Conservation (phyloP, 2,329 filamentous ascomycete species). For the Chaetomiaceae sp. region DNA sequence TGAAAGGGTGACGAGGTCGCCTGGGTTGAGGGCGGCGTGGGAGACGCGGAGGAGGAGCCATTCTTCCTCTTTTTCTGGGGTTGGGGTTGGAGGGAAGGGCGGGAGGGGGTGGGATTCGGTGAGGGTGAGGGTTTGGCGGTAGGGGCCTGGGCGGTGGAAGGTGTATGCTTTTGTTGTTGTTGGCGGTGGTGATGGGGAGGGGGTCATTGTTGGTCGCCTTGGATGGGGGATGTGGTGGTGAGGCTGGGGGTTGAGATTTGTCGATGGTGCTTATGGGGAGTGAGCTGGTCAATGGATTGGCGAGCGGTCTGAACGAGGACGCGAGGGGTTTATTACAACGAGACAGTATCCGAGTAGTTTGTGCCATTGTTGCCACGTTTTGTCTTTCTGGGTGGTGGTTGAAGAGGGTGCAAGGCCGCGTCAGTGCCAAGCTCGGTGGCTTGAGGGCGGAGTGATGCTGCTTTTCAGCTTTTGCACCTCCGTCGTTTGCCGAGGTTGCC, state of each 20-base stretch:
- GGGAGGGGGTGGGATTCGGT: slow-evolving; percentile 15
- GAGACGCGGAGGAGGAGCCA: slow-evolving; percentile 31
- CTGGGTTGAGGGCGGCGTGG: slow-evolving; percentile 36
- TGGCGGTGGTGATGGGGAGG: background rate
- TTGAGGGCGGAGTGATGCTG: too few species aligned
- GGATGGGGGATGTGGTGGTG: background rate
- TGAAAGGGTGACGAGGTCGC: slow-evolving; percentile 32
- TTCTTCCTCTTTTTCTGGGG: slow-evolving; percentile 18
- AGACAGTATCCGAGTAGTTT: too few species aligned
- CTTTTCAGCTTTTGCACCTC: too few species aligned
- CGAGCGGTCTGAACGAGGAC: too few species aligned
- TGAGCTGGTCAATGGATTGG: too few species aligned
- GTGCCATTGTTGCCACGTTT: too few species aligned
- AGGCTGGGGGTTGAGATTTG: background rate
- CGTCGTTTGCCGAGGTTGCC: too few species aligned
- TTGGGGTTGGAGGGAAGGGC: slow-evolving; percentile 7
- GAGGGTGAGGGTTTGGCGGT: slow-evolving; percentile 16
- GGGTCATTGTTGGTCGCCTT: background rate
- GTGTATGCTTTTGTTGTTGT: slow-evolving; percentile 14
- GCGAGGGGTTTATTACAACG: too few species aligned
- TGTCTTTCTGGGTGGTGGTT: too few species aligned
- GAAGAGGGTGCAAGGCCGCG: too few species aligned
- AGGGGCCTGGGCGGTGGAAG: slow-evolving; percentile 14
- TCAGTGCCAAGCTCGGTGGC: too few species aligned
- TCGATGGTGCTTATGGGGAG: too few species aligned